phyloP scores from a whole-genome alignment of 441 rosid genomes.

The Erodium texanum region DNA sequence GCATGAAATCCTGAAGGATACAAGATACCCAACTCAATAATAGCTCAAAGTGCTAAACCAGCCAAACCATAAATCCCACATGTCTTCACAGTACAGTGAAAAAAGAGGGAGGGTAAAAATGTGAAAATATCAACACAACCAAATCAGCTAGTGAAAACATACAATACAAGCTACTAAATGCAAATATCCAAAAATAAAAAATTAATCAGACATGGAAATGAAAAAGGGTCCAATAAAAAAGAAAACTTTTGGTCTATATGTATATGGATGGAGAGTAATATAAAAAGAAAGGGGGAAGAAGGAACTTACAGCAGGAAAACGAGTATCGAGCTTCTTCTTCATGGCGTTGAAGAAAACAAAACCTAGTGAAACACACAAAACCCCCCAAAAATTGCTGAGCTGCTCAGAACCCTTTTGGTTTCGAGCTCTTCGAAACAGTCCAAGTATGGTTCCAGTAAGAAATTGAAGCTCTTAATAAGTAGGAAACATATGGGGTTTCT shows the following conservation, averaged over 20 bases:
- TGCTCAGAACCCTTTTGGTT: too few relatives aligned
- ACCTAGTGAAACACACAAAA: background rate
- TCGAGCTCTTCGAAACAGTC: too few relatives aligned
- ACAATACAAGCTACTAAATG: background rate
- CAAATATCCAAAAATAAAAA: background rate
- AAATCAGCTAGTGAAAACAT: background rate
- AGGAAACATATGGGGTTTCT: too few relatives aligned
- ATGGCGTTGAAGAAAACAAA: background rate
- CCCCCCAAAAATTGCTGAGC: background rate
- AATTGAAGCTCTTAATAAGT: too few relatives aligned
- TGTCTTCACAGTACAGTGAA: background rate
- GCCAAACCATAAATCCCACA: background rate
- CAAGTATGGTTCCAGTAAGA: too few relatives aligned
- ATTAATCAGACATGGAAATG: too few relatives aligned
- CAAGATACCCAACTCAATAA: background rate
- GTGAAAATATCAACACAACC: background rate
- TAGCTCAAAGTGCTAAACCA: background rate
- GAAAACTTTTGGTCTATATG: background rate
- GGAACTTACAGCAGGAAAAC: conserved; percentile 23
- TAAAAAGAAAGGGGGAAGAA: background rate
- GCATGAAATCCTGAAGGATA: background rate
- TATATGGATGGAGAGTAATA: background rate
- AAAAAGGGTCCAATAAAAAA: too few relatives aligned
- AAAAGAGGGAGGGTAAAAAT: too few relatives aligned
- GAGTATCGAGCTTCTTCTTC: conserved; percentile 27